Base-by-base conservation (phyloP, 1,284 basidiomycete genomes). In the Naganishia albida region DNA sequence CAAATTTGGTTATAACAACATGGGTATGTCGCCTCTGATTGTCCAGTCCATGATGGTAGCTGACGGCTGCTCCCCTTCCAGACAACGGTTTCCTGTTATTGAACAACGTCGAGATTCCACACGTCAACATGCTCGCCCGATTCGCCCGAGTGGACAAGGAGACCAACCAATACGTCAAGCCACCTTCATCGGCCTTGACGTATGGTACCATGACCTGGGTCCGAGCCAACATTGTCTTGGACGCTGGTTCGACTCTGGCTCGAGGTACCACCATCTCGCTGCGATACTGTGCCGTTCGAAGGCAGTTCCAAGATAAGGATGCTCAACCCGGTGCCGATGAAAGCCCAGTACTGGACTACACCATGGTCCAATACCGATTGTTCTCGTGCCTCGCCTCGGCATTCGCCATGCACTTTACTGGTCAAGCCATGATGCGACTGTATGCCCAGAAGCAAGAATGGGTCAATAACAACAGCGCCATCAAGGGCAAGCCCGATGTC, bases 121-220 rank as follows among this genome's bases (percentile, higher is more conserved):
- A 86, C 60, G 82, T 83, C 65, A 81, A 89, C 63, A 91, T 92
- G 89, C 83, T 91, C 10, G 86, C 85, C 44, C 86, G 85, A 66
- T 90, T 89, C 70, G 85, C 89, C 1, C 82, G 84, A 60, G 86
- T 91, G 34, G 87, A 87, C 0, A 80, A 85, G 48, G 85, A 85
- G 40, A 66, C 64, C 0, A 88, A 88, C 4, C 77, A 81, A 69
- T 92, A 91, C 73, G 72, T 87, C 34, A 82, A 83, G 68, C 89
- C 89, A 16, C 85, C 85, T 16, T 87, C 88, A 70, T 83, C 85
- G 3, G 91, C 90, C 74, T 77, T 91, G 13, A 87, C 85, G 69
- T 91, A 90, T 72, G 88, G 88, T 57, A 88, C 89, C 43, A 69
- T 69, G 68, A 67, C 65, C n/a, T 69, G 65, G 59, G 64, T 68